Evolutionary conservation across 345 rosid genomes (phyloP).

Genomic region (Ceriops tagal): DNA sequence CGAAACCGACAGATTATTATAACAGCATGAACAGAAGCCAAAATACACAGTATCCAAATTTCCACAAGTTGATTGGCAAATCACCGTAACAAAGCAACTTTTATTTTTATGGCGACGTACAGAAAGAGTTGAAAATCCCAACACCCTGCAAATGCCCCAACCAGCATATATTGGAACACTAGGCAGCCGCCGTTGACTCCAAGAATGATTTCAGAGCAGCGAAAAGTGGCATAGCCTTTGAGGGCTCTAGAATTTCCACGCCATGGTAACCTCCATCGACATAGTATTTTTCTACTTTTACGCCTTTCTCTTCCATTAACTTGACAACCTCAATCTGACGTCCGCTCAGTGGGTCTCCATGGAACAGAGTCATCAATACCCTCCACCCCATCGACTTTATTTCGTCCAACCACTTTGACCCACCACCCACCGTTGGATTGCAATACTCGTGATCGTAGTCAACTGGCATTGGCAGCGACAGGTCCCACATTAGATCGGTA

Average conservation of each 20-base stretch:
- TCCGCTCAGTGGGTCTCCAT: constrained; percentile 48
- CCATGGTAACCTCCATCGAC: constrained; percentile 38
- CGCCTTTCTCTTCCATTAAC: constrained; percentile 42
- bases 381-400: constrained; percentile 7
- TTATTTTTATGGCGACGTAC: no score
- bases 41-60: no score
- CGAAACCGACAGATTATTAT: no score
- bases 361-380: constrained; percentile 40
- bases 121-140: no score
- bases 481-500: constrained; percentile 32
- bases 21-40: no score
- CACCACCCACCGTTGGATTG: constrained; percentile 34
- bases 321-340: constrained; percentile 38
- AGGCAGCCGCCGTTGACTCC: no score
- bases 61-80: no score
- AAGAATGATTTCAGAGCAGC: constrained; percentile 21
- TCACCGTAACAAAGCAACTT: no score
- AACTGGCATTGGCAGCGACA: constrained; percentile 34
- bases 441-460: constrained; percentile 40
- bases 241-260: constrained; percentile 25
- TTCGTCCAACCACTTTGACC: constrained; percentile 16
- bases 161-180: no score
- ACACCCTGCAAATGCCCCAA: no score
- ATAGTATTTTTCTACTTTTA: constrained; percentile 28
- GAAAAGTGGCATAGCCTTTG: constrained; percentile 20